Base-by-base conservation (phyloP, 2,329 filamentous ascomycete genomes). In the Alternaria sp. region DNA sequence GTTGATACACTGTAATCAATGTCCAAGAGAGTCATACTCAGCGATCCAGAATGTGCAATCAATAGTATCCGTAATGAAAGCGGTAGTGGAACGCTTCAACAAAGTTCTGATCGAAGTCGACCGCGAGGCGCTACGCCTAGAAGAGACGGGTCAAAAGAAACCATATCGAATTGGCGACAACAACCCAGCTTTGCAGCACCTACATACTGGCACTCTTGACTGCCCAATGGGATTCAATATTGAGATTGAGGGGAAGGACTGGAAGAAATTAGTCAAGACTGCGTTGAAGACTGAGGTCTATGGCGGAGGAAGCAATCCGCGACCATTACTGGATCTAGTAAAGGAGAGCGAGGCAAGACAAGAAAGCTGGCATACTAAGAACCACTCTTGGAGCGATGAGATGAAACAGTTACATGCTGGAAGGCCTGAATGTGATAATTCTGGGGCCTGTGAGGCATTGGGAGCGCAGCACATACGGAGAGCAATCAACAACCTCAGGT, bases 31-130 rank as follows among this genome's bases (percentile, higher is more conserved):
- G n/a, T 72, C 74, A 54, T 79, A 81, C 60, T 77, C 75, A 14
- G 80, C 79, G 0, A 75, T 82, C 5, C 82, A 84, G 57, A 85
- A 84, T 63, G 73, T 78, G 0, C 77, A 81, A 36, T 72, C 81
- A 5, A 66, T 83, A 9, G 71, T 75, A 8, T 76, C 80, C 1
- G 70, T 85, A 3, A 70, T 83, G 16, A 75, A 79, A 57, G 76
- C 76, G 22, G 69, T 84, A 24, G 73, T 77, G 2, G 78, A 81
- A 46, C 76, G 79, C 42, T 83, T 81, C 66, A 67, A 73, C 47
- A 79, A 78, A 57, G 66, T 81, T 0, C 73, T 85, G 2, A 51
- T 65, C 1, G 68, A 74, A 22, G 80, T 85, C 54, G 77, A 81
- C 34, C 57, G 59, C 9, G 81, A 83, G 65, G 73, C 80, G 0